These are phyloP conservation scores for Lycium ferocissimum DNA, from an alignment of 257 asterid genomes.

Conservation along the genomic window DNA sequence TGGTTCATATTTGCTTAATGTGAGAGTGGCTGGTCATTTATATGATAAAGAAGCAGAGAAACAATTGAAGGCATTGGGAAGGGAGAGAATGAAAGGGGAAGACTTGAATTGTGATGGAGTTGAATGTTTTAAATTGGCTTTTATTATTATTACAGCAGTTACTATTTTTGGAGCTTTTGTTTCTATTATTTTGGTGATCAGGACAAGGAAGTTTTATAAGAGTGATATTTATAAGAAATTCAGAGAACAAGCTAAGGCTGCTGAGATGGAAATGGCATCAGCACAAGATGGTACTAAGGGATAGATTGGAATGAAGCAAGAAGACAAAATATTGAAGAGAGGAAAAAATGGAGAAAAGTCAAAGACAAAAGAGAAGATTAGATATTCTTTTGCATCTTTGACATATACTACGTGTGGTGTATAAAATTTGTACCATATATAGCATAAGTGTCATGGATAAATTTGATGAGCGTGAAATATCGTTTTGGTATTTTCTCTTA, in stretches of 20 bases:
- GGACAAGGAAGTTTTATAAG: constrained; percentile 74
- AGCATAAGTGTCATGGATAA: too few relatives aligned
- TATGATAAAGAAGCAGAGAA: constrained; percentile 71
- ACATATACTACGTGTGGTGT: background rate
- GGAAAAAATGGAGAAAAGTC: background rate
- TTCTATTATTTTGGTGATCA: constrained; percentile 58
- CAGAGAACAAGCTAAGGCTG: constrained; percentile 48
- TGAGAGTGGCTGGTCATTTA: constrained; percentile 62
- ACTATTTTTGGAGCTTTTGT: constrained; percentile 68
- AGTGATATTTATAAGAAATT: constrained; percentile 77
- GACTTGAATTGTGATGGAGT: constrained; percentile 69
- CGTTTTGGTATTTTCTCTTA: background rate
- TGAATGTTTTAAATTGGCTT: constrained; percentile 64
- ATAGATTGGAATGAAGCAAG: background rate
- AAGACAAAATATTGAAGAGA: background rate
- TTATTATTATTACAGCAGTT: constrained; percentile 63
- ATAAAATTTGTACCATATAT: background rate
- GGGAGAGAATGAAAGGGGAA: constrained; percentile 41
- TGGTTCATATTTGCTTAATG: constrained; percentile 68
- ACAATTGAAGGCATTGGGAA: constrained; percentile 57
- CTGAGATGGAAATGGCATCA: constrained; percentile 42
- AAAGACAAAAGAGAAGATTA: background rate
- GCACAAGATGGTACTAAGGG: background rate
- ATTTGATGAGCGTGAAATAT: background rate
- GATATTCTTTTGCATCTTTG: background rate